Conservation (phyloP, 805 yeast species). For the Yamadazyma sp. region DNA sequence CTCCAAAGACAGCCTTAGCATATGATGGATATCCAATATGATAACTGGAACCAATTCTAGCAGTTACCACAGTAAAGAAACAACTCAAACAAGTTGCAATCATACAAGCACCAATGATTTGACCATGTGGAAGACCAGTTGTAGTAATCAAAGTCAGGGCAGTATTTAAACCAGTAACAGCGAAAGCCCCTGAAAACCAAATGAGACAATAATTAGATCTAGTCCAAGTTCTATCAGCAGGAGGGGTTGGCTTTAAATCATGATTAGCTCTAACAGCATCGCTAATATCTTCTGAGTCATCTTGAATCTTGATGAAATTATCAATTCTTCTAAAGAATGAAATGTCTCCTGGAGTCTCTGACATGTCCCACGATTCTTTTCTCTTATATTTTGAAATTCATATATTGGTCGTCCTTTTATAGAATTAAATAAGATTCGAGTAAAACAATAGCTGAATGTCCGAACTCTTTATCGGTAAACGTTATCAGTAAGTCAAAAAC, state of each 20-base stretch:
- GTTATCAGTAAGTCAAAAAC: too few species aligned
- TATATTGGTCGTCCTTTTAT: too few species aligned
- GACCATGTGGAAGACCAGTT: constrained; percentile 13
- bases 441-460: too few species aligned
- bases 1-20: constrained; percentile 11
- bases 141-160: constrained; percentile 11
- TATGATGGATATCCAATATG: constrained; percentile 13
- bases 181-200: constrained; percentile 13
- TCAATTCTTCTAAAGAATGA: constrained; percentile 11
- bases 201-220: constrained; percentile 11
- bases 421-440: too few species aligned
- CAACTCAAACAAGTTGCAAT: constrained; percentile 10
- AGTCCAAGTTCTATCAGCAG: constrained; percentile 14
- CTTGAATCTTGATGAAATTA: constrained; percentile 9
- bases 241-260: constrained; percentile 13
- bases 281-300: constrained; percentile 9
- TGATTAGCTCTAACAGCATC: constrained; percentile 8
- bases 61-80: constrained; percentile 12
- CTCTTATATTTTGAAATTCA: too few species aligned
- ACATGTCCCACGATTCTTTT: too few species aligned
- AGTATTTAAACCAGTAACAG: constrained; percentile 13
- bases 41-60: constrained; percentile 13
- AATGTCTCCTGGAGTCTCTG: too few species aligned
- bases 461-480: too few species aligned
- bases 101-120: constrained; percentile 13